Conservation (phyloP, 805 yeast genomes). For the Candida boidinii region DNA sequence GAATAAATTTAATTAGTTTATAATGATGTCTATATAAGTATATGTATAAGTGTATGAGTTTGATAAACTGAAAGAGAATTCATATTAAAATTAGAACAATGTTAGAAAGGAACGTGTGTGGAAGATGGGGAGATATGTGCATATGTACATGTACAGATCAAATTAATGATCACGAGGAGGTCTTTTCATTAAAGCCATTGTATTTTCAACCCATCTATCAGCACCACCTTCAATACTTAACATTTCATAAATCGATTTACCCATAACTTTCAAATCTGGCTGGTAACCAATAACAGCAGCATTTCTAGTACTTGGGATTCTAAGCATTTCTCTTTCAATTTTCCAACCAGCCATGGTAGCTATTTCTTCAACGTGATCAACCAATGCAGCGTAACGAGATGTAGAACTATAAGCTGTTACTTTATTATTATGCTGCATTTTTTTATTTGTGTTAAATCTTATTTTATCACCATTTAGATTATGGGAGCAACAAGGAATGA, state of each 20-base stretch:
- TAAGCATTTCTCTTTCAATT: conserved; percentile 73
- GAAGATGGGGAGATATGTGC: too few species aligned
- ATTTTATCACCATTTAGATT: conserved; percentile 67
- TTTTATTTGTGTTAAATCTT: conserved; percentile 47
- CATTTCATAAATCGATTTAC: conserved; percentile 44
- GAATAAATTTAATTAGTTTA: too few species aligned
- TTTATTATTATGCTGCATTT: conserved; percentile 8
- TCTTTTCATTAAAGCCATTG: conserved; percentile 60
- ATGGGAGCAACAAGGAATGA: conserved; percentile 94
- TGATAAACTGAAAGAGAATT: too few species aligned
- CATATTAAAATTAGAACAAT: too few species aligned
- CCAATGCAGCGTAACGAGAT: conserved; percentile 79
- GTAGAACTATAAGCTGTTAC: conserved; percentile 24
- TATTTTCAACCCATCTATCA: conserved; percentile 80
- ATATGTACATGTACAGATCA: too few species aligned
- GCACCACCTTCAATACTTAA: conserved; percentile 80
- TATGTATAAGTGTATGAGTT: too few species aligned
- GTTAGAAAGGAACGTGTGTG: too few species aligned
- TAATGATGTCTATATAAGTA: too few species aligned
- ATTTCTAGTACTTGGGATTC: conserved; percentile 92
- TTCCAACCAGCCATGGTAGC: conserved; percentile 73
- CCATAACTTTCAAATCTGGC: conserved; percentile 6
- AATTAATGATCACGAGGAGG: conserved; percentile 59
- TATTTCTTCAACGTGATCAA: conserved; percentile 72
- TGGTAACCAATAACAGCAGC: conserved; percentile 76